A percentile compares a stretch with the other conserved stretches of the same genome.
phyloP scores from a whole-genome alignment of 768 basidiomycete genomes.

The Auricularia sp. region DNA sequence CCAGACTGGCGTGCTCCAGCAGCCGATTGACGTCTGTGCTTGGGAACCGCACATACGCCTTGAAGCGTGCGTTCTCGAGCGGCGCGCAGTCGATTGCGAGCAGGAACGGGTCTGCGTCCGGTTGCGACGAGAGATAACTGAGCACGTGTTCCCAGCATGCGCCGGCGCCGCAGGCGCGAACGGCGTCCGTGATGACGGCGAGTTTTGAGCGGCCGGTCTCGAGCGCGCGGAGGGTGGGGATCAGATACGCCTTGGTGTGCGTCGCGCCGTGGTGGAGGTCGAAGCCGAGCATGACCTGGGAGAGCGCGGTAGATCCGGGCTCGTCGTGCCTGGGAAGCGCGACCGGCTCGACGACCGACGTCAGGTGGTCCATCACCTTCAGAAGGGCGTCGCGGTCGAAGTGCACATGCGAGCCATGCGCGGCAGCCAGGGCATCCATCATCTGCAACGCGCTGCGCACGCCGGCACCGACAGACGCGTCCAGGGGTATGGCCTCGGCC shows the following conservation, averaged over 20 bases:
- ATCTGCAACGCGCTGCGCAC: neutral
- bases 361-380: neutral
- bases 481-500: neutral
- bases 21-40: neutral
- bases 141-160: neutral
- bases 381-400: neutral
- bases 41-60: neutral
- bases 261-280: neutral
- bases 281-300: slow-evolving; percentile 1
- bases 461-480: neutral
- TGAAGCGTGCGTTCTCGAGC: neutral
- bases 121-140: neutral
- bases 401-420: neutral
- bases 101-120: neutral
- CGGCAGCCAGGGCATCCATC: neutral
- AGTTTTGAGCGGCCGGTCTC: neutral
- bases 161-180: neutral
- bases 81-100: neutral
- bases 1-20: neutral
- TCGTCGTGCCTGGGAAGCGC: neutral
- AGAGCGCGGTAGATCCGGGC: neutral
- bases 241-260: neutral
- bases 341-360: neutral
- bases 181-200: neutral
- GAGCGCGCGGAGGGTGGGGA: neutral